Conservation (phyloP, 805 yeast genomes). For the Lipomyces lipofer region DNA sequence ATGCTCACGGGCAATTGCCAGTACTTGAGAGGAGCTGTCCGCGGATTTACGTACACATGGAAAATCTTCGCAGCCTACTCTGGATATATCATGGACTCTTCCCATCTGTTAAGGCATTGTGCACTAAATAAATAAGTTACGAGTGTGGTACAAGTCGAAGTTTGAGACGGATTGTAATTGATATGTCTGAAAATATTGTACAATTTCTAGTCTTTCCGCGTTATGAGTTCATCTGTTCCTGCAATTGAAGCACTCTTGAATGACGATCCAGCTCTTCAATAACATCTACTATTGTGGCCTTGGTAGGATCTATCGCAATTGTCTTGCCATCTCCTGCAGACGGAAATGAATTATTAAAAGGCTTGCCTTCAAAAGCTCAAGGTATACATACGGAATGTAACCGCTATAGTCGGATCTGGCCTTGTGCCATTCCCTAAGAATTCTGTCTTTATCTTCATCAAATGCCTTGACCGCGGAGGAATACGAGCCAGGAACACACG, state of each 20-base stretch:
- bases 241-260: conserved; percentile 72
- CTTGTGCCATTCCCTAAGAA: conserved; percentile 51
- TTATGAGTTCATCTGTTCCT: conserved; percentile 46
- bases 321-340: conserved; percentile 66
- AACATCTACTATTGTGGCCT: conserved; percentile 59
- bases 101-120: too few species aligned
- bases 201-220: not conserved
- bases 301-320: conserved; percentile 65
- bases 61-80: too few species aligned
- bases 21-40: too few species aligned
- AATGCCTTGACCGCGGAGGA: conserved; percentile 69
- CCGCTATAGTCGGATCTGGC: conserved; percentile 63
- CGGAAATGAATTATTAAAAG: not conserved
- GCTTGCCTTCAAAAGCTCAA: not conserved
- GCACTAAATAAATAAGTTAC: too few species aligned
- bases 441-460: conserved; percentile 64
- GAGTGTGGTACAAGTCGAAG: not conserved
- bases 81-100: too few species aligned
- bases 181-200: not conserved
- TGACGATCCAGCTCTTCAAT: conserved; percentile 72
- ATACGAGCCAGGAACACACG: conserved; percentile 75
- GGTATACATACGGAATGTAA: conserved; percentile 54
- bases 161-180: not conserved
- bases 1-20: too few species aligned
- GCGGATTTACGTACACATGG: too few species aligned